Evolutionary conservation across 345 rosid genomes (phyloP).

Genomic region (Clausena lansium): DNA sequence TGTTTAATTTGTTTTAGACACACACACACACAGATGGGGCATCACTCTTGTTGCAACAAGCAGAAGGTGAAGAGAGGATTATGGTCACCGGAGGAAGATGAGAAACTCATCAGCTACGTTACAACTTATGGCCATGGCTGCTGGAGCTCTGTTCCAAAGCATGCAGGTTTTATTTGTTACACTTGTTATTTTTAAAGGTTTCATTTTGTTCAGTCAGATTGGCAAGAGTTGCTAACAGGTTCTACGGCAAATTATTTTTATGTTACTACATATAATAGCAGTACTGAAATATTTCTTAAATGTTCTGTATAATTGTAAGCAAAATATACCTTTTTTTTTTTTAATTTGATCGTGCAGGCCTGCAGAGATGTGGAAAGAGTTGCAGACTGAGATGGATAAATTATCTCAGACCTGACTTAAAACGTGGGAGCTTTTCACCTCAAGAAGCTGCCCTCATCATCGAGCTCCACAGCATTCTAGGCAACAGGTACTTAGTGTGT

Average conservation of each 20-base stretch:
- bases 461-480: constrained; percentile 90
- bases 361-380: constrained; percentile 97
- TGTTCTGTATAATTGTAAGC: background rate
- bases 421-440: constrained; percentile 95
- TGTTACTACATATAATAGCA: background rate
- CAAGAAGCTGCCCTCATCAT: constrained; percentile 92
- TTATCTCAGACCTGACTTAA: constrained; percentile 87
- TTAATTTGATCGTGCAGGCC: constrained; percentile 40
- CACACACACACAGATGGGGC: constrained; percentile 56
- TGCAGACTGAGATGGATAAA: constrained; percentile 98
- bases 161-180: constrained; percentile 52
- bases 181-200: background rate
- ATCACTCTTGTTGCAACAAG: constrained; percentile 98
- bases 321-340: background rate
- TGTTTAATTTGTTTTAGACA: constrained; percentile 11
- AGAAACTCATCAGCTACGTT: constrained; percentile 90
- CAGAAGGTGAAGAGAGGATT: constrained; percentile 98
- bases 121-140: constrained; percentile 92
- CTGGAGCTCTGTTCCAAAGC: constrained; percentile 99
- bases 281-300: too few relatives aligned
- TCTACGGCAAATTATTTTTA: background rate
- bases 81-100: constrained; percentile 99
- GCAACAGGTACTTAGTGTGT: constrained; percentile 60
- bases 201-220: background rate
- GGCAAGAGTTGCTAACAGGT: background rate